Percentiles rank a stretch among this genome's conserved stretches.
phyloP scores from a whole-genome alignment of 495 filamentous ascomycete species.

The Cairneyella variabilis region DNA sequence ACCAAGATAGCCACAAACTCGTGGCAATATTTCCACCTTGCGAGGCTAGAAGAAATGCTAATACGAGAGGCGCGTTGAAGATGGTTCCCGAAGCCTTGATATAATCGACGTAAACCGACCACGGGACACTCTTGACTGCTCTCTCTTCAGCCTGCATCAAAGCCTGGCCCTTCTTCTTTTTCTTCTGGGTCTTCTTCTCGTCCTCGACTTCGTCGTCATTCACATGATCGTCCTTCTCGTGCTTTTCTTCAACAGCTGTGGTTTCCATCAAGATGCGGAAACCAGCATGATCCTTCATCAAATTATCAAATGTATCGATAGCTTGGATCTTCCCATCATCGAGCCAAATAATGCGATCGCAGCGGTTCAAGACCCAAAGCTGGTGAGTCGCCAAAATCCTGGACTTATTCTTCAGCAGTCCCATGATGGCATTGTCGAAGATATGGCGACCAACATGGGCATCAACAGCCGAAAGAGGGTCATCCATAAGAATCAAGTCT shows the following conservation, averaged over 20 bases:
- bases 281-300: slow-evolving; percentile 68
- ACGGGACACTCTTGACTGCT: slow-evolving; percentile 74
- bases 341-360: slow-evolving; percentile 89
- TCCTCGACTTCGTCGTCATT: slow-evolving; percentile 42
- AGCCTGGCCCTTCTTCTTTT: slow-evolving; percentile 55
- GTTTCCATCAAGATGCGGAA: slow-evolving; percentile 82
- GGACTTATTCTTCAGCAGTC: slow-evolving; percentile 83
- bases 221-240: slow-evolving; percentile 37
- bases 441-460: slow-evolving; percentile 90
- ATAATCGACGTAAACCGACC: slow-evolving; percentile 79
- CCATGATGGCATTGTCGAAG: slow-evolving; percentile 92
- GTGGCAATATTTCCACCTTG: slow-evolving; percentile 85
- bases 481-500: slow-evolving; percentile 80
- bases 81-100: slow-evolving; percentile 73
- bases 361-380: slow-evolving; percentile 84
- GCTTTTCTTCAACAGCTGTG: slow-evolving; percentile 60
- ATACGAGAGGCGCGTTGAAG: slow-evolving; percentile 60
- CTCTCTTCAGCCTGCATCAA: slow-evolving; percentile 93
- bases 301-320: slow-evolving; percentile 81
- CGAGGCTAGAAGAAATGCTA: slow-evolving; percentile 62
- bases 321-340: slow-evolving; percentile 77
- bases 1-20: slow-evolving; percentile 89
- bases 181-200: slow-evolving; percentile 48
- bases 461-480: slow-evolving; percentile 78
- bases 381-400: slow-evolving; percentile 93